Evolutionary conservation across 1,139 yeast species (phyloP), one percentile per base, ranked within the genome.

Genomic region (Suhomyces guaymorum): DNA sequence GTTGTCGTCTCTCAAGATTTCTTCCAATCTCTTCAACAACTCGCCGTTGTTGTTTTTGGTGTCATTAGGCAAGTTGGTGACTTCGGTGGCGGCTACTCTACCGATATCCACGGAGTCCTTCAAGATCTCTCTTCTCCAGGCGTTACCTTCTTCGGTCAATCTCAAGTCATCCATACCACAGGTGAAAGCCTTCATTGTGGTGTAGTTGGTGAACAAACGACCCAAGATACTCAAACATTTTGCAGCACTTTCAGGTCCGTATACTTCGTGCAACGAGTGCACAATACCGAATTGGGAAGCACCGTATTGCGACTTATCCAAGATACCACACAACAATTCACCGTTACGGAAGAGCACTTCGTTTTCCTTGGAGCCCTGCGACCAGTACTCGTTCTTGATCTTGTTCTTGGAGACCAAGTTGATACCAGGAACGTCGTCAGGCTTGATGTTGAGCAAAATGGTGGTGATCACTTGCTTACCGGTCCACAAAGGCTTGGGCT

Each of bases 91-190:
- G 21, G 97, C 97, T 48, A 75, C 75, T 60, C 94, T 77, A 54
- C 98, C 98, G 41, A 80, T 82, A 52, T 85, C 94, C 37, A 74
- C 76, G 15, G 95, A 82, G 46, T 81, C 80, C 47, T 76, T 69
- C 59, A 94, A 73, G 44, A 92, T 85, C 35, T 88, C 94, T 14
- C 68, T 67, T 72, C 99, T 81, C 95, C 95, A 83, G 41, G 70
- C 57, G 59, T 94, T 90, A 58, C 99, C 99, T 51, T 88, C 95
- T 5, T 65, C 78, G 15, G 97, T 92, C 50, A 94, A 75, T 59
- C 96, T 80, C 61, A 94, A 75, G 66, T 94, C 99, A 59, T 94
- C 99, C 98, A 94, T 94, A 75, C 99, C 98, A 80, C 99, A 94
- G 7, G 98, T 92, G 57, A 94, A 86, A 2, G 96, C 98, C 38